Evolutionary conservation across 768 basidiomycete genomes (phyloP).

Genomic region (Clitopilus passeckerianus): DNA sequence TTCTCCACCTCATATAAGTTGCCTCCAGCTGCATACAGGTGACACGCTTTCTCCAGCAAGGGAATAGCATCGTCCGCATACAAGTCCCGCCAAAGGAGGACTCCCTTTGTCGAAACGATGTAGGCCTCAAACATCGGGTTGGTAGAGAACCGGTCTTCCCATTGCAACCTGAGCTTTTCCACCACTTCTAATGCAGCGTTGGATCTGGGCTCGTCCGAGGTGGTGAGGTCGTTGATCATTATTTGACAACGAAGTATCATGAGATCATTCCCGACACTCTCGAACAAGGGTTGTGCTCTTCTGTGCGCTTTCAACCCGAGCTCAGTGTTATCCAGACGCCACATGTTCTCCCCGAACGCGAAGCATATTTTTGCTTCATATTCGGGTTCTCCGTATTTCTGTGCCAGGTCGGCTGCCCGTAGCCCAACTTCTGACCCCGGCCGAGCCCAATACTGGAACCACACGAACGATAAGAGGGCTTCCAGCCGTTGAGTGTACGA

Average conservation of each 20-base stretch:
- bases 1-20: not conserved
- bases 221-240: not conserved
- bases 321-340: not conserved
- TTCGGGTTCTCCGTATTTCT: not conserved
- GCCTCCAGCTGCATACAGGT: not conserved
- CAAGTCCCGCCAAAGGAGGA: not conserved
- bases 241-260: not conserved
- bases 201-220: not conserved
- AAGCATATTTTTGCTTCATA: not conserved
- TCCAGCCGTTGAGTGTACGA: not conserved
- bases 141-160: not conserved
- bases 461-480: not conserved
- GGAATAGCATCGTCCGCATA: not conserved
- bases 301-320: not conserved
- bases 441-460: not conserved
- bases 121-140: not conserved
- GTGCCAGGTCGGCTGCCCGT: not conserved
- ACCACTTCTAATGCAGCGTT: not conserved
- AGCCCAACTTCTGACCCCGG: not conserved
- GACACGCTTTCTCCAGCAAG: not conserved
- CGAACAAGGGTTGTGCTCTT: not conserved
- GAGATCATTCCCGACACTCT: not conserved
- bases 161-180: not conserved
- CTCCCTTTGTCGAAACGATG: not conserved
- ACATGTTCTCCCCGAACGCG: not conserved